Conservation (phyloP, 805 yeast species). For the Kodamaea jinghongensis region DNA sequence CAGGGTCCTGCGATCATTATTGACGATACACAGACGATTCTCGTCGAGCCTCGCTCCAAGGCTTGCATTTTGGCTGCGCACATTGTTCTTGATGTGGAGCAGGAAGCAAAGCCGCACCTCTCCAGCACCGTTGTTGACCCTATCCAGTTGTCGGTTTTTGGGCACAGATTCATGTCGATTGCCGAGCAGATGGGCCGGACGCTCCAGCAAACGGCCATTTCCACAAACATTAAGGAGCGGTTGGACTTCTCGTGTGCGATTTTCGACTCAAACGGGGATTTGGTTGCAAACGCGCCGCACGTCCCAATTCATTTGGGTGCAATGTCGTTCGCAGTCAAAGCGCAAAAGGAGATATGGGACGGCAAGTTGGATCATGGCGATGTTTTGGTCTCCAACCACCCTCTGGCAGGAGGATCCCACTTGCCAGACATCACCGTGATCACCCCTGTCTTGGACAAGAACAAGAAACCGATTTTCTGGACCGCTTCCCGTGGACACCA, state of each 20-base stretch:
- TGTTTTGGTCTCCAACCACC: constrained; percentile 44
- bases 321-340: constrained; percentile 46
- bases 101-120: constrained; percentile 20
- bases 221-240: constrained; percentile 45
- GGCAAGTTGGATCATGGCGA: constrained; percentile 41
- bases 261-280: constrained; percentile 40
- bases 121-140: constrained; percentile 32
- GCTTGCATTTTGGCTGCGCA: constrained; percentile 30
- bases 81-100: constrained; percentile 20
- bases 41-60: constrained; percentile 31
- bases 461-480: constrained; percentile 65
- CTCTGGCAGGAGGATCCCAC: constrained; percentile 43
- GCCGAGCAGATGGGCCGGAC: constrained; percentile 55
- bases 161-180: constrained; percentile 55
- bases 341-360: constrained; percentile 39
- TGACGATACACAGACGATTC: constrained; percentile 29
- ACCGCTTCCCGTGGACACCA: constrained; percentile 96
- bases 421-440: constrained; percentile 73
- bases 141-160: constrained; percentile 39
- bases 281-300: constrained; percentile 48
- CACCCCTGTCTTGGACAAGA: constrained; percentile 70
- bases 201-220: constrained; percentile 44
- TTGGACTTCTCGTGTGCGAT: constrained; percentile 47
- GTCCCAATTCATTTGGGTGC: constrained; percentile 47
- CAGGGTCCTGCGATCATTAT: constrained; percentile 34